Evolutionary conservation across 2,329 filamentous ascomycete species (phyloP), one percentile per base, ranked within the genome.

Genomic region (Trichoderma harzianum): DNA sequence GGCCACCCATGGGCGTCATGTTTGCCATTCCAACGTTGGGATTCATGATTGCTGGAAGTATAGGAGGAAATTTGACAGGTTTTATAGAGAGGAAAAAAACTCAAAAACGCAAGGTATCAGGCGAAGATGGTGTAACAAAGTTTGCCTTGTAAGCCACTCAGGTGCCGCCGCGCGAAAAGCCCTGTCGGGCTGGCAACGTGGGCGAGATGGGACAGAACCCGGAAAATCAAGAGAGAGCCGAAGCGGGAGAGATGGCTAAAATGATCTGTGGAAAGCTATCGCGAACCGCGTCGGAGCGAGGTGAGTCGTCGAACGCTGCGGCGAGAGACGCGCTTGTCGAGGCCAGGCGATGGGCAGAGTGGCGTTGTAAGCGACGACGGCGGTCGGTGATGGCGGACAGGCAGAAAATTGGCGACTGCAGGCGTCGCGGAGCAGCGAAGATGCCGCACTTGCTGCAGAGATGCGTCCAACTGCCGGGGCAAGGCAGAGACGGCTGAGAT

Each of bases 1-100:
- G 89, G 61, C 88, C 90, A 73, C 89, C 90, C 88, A 91, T 90
- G 80, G 87, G 85, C 79, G 86, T 89, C 89, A 93, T 93, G 79
- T 85, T 87, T 78, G 86, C 87, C 90, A 94, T 92, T 78, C 88
- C 82, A 57, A 83, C 79, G 84, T 88, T 91, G 80, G 82, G 85
- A 85, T 88, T 91, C 87, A 89, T 89, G 77, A 84, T 88, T 91
- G 86, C 89, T 89, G 77, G 79, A 77, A 76, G 78, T 79, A 24
- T 53, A 10, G 73, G 16, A 21, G n/a, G 51, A n/a, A 26, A 43
- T 16, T 28, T 43, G 11, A 26, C 18, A 11, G 14, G 30, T 30
- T 26, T 30, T 21, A 53, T 18, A 18, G 28, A 58, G 21, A 21
- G 32, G 28, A n/a, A 28, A 68, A 66, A 70, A 61, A 69, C 34